phyloP scores from a whole-genome alignment of 805 yeast genomes.

The Scheffersomyces coipomensis region DNA sequence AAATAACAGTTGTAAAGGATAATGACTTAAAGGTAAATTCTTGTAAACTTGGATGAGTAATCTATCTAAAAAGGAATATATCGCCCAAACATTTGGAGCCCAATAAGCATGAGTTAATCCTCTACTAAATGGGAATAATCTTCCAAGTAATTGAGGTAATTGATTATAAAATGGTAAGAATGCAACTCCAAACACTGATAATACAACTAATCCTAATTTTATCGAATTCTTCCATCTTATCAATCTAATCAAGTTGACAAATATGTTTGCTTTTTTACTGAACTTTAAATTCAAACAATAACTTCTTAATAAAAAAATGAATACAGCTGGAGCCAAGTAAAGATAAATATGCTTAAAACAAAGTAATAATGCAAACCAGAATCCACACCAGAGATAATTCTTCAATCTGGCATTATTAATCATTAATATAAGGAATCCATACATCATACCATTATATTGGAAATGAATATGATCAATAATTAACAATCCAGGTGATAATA shows the following conservation, averaged over 20 bases:
- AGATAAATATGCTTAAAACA: constrained; percentile 95
- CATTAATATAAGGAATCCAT: constrained; percentile 75
- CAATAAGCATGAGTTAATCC: constrained; percentile 98
- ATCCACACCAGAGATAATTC: constrained; percentile 58
- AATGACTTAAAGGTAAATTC: constrained; percentile 29
- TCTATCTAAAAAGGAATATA: constrained; percentile 82
- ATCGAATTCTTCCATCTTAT: constrained; percentile 56
- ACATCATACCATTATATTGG: constrained; percentile 94
- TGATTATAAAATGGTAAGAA: constrained; percentile 78
- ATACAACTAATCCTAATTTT: constrained; percentile 63
- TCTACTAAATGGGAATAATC: constrained; percentile 90
- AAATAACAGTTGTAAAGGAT: constrained; percentile 29
- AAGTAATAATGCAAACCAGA: constrained; percentile 69
- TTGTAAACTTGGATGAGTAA: constrained; percentile 50
- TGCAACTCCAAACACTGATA: constrained; percentile 61
- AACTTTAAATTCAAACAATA: constrained; percentile 57
- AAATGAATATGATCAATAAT: constrained; percentile 95
- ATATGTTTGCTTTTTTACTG: constrained; percentile 18
- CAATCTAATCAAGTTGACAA: constrained; percentile 30
- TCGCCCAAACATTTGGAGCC: constrained; percentile 98
- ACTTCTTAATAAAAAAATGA: constrained; percentile 69
- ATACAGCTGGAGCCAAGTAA: constrained; percentile 92
- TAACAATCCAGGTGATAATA: constrained; percentile 84
- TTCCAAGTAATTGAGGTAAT: constrained; percentile 58
- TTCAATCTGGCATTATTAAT: constrained; percentile 67